Evolutionary conservation across 805 yeast genomes (phyloP).

Genomic region (Candida railenensis): DNA sequence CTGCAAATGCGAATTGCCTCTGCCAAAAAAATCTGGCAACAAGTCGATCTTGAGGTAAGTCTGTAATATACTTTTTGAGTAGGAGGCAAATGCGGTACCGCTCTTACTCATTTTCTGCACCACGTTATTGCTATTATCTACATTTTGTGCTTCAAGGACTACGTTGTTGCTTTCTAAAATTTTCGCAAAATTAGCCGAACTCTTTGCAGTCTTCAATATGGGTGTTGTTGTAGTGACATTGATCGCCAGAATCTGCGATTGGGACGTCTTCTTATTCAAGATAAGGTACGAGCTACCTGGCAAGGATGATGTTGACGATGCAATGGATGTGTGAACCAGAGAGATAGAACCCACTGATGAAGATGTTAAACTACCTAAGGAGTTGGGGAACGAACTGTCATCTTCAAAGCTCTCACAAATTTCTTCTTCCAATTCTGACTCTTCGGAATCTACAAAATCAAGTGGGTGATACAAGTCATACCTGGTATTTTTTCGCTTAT

Average conservation of each 20-base stretch:
- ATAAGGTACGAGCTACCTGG: neutral
- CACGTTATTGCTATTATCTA: too few relatives aligned
- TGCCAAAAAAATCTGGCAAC: conserved; percentile 1
- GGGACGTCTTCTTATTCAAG: neutral
- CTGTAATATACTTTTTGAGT: neutral
- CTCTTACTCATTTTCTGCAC: neutral
- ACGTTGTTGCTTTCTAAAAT: neutral
- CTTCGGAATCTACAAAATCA: neutral
- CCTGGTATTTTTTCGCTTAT: neutral
- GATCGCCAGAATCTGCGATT: conserved; percentile 1
- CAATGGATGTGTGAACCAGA: neutral
- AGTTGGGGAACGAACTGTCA: conserved; percentile 1
- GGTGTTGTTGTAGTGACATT: neutral
- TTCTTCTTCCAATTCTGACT: neutral
- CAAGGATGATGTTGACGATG: neutral
- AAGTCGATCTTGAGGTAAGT: conserved; percentile 1
- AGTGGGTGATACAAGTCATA: conserved; percentile 1
- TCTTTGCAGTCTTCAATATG: neutral
- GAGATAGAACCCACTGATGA: neutral
- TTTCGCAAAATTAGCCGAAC: neutral
- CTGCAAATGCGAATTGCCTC: neutral
- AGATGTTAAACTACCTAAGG: neutral
- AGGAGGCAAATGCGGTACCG: neutral
- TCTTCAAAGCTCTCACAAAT: conserved; percentile 1
- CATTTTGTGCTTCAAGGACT: neutral